Base-by-base conservation (phyloP, 2,329 filamentous ascomycete species). In the Ceratocystis ficicola region DNA sequence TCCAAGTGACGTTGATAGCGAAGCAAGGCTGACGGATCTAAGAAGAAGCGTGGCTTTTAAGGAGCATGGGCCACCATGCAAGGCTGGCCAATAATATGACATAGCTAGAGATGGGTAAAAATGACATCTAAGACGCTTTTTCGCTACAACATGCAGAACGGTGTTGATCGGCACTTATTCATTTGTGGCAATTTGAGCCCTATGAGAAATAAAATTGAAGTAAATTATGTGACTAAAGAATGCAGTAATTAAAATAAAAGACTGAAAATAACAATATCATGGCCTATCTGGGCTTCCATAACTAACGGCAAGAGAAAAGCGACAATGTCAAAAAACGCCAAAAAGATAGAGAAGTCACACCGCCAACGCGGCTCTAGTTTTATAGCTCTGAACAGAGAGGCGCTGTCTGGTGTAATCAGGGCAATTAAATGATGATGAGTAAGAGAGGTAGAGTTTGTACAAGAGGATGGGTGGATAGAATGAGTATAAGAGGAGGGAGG, bases 1-100 rank as follows among this genome's bases (percentile, higher is more conserved):
- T 17, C 8, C 3, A 4, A 3, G 61, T 50, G 62, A 63, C 62
- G 62, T 50, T 63, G 62, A 63, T 36, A 25, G 3, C 8, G 30
- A n/a, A 15, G 22, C 62, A 63, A 63, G 62, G 62, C 62, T 63
- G 62, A 22, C 59, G 41, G 7, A 44, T 32, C 32, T 52, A 30
- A 63, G 62, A 63, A 22, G 62, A 63, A 46, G 44, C 62, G 62
- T 63, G 62, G 62, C 62, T 63, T 63, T 63, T 5, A 63, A 48
- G 44, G n/a, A 63, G 62, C 62, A 52, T 22, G 44, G 28, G 55
- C 55, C 55, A 59, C 17, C 17, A 5, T n/a, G 17, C 55, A 59
- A 63, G 62, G 62, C 62, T 63, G 44, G 44, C 62, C 62, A 52
- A 63, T 63, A 41, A 30, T 17, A n/a, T 25, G n/a, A n/a, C 62